These are phyloP conservation scores for Termitomyces sp. DNA, from an alignment of 768 basidiomycete genomes.

Conservation along the genomic window DNA sequence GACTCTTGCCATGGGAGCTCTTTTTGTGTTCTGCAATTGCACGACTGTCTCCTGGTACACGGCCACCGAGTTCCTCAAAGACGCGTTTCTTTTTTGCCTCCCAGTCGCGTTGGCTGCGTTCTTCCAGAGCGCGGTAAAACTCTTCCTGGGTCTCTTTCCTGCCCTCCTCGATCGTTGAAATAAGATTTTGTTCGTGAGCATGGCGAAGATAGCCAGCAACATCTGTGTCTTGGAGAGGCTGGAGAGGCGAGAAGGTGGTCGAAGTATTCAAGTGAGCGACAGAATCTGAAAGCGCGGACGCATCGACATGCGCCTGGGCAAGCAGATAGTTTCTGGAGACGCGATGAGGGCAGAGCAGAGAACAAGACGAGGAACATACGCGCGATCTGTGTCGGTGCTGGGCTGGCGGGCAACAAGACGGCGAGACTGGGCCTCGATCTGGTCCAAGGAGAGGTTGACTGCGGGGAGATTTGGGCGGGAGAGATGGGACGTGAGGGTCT, in stretches of 20 bases:
- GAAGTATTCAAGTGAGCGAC: slow-evolving; percentile 81
- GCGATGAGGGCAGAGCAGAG: slow-evolving; percentile 2
- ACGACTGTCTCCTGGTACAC: slow-evolving; percentile 48
- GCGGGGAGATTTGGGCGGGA: slow-evolving; percentile 79
- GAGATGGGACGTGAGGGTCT: slow-evolving; percentile 71
- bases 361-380: slow-evolving; percentile 39
- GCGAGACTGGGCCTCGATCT: slow-evolving; percentile 91
- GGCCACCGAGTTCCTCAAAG: slow-evolving; percentile 83
- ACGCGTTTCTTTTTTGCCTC: slow-evolving; percentile 85
- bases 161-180: slow-evolving; percentile 90
- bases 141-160: slow-evolving; percentile 78
- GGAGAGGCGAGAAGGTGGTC: slow-evolving; percentile 82
- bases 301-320: slow-evolving; percentile 91
- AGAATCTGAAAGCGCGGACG: slow-evolving; percentile 75
- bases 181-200: slow-evolving; percentile 91
- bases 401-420: slow-evolving; percentile 73
- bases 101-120: slow-evolving; percentile 76
- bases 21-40: slow-evolving; percentile 57
- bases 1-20: slow-evolving; percentile 51
- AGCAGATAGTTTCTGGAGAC: slow-evolving; percentile 76
- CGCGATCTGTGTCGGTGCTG: slow-evolving; percentile 64
- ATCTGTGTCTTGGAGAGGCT: slow-evolving; percentile 90
- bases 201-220: slow-evolving; percentile 92
- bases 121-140: slow-evolving; percentile 78
- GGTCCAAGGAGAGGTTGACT: slow-evolving; percentile 86